These are phyloP conservation scores for Cicer bijugum DNA, from an alignment of 306 rosid genomes.

Conservation along the genomic window DNA sequence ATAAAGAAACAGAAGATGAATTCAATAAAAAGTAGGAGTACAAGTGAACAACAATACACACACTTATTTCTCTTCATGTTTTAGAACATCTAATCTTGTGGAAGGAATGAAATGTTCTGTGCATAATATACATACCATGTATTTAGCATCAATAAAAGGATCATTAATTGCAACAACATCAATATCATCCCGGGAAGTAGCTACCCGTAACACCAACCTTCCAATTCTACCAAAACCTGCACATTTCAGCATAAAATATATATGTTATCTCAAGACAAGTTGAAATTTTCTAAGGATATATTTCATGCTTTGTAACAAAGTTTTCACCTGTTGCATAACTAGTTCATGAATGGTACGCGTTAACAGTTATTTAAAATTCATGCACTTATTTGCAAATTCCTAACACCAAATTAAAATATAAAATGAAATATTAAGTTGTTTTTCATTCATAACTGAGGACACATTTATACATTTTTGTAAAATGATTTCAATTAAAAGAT, in stretches of 20 bases:
- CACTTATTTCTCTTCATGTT: background rate
- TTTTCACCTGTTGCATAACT: constrained; percentile 3
- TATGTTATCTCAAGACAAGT: constrained; percentile 19
- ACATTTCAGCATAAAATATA: constrained; percentile 43
- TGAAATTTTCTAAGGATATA: background rate
- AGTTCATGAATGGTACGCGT: background rate
- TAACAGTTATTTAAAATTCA: background rate
- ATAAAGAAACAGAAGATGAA: constrained; percentile 7
- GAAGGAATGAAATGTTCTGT: no score
- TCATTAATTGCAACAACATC: constrained; percentile 92
- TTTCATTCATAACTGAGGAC: background rate
- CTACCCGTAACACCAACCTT: constrained; percentile 89
- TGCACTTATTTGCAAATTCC: constrained; percentile 7
- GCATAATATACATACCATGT: constrained; percentile 66
- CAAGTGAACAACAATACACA: constrained; percentile 9
- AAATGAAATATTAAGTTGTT: constrained; percentile 1
- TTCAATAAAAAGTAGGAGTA: constrained; percentile 28
- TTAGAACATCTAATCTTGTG: constrained; percentile 7
- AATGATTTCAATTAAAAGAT: background rate
- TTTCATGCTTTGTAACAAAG: constrained; percentile 18
- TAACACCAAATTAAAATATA: constrained; percentile 17
- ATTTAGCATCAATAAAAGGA: constrained; percentile 89
- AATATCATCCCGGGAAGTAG: constrained; percentile 81
- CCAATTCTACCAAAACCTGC: constrained; percentile 99
- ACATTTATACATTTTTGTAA: background rate